phyloP scores from a whole-genome alignment of 2,329 filamentous ascomycete species.

The Davidsoniella eucalypti region DNA sequence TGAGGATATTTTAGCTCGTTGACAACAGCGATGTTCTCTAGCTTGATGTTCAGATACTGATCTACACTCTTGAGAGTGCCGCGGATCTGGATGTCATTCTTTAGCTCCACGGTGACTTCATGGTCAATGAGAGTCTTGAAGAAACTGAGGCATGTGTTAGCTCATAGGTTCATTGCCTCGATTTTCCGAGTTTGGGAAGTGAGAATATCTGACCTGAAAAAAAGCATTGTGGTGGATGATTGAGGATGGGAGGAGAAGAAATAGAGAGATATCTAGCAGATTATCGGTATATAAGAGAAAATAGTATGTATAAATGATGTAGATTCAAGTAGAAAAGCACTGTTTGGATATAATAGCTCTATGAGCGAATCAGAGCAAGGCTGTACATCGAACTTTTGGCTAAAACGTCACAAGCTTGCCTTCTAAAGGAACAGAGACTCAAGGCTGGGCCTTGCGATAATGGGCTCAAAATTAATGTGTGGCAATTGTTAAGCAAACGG shows the following conservation, averaged over 20 bases:
- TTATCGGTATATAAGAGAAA: no score
- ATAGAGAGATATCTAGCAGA: background rate
- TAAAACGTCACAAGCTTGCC: background rate
- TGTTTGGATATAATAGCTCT: no score
- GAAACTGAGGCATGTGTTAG: slow-evolving; percentile 41
- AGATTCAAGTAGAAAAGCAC: no score
- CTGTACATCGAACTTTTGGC: no score
- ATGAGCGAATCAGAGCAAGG: no score
- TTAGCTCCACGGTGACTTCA: slow-evolving; percentile 94
- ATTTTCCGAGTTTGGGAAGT: background rate
- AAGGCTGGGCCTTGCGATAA: background rate
- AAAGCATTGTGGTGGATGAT: slow-evolving; percentile 23
- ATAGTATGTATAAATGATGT: no score
- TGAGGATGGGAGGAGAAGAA: slow-evolving; percentile 2
- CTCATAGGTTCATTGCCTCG: background rate
- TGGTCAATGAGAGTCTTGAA: slow-evolving; percentile 98
- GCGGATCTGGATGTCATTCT: slow-evolving; percentile 96
- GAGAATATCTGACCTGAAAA: slow-evolving; percentile 25
- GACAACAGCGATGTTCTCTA: slow-evolving; percentile 84
- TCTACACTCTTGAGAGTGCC: slow-evolving; percentile 94
- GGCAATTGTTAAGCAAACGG: background rate
- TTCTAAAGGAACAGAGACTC: background rate
- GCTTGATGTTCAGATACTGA: slow-evolving; percentile 98
- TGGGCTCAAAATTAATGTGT: background rate
- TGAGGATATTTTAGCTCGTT: slow-evolving; percentile 94